Percentiles rank a stretch among this genome's conserved stretches.
Evolutionary conservation across 2,329 filamentous ascomycete genomes (phyloP).

Genomic region (Pseudogymnoascus sp.): DNA sequence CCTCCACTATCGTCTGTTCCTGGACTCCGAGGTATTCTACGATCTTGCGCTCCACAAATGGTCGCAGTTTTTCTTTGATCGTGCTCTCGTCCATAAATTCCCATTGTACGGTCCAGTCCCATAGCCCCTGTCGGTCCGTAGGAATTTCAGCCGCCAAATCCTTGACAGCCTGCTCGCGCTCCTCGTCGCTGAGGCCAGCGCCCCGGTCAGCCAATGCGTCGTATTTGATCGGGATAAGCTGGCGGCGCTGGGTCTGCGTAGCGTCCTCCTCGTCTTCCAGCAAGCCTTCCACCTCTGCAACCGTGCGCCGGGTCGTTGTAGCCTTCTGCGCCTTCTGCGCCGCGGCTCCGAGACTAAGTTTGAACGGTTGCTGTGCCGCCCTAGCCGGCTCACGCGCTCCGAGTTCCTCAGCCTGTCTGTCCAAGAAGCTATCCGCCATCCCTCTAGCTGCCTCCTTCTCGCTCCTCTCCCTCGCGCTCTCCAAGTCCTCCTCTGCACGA

Average conservation of each 20-base stretch:
- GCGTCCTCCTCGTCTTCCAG: conserved; percentile 89
- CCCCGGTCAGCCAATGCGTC: conserved; percentile 56
- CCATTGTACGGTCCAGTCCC: conserved; percentile 92
- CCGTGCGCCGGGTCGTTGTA: conserved; percentile 60
- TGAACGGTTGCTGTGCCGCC: conserved; percentile 64
- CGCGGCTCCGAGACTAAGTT: conserved; percentile 82
- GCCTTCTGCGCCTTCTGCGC: conserved; percentile 61
- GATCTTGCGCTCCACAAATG: conserved; percentile 97
- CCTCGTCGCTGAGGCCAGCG: conserved; percentile 70
- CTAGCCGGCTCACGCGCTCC: conserved; percentile 25
- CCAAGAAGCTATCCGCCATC: conserved; percentile 85
- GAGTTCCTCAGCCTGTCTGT: conserved; percentile 72
- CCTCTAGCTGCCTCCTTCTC: conserved; percentile 71
- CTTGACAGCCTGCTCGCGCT: conserved; percentile 71
- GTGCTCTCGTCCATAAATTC: conserved; percentile 75
- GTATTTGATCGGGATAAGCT: conserved; percentile 75
- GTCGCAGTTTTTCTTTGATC: conserved; percentile 76
- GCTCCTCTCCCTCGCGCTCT: conserved; percentile 58
- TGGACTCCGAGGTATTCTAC: conserved; percentile 94
- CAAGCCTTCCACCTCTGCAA: conserved; percentile 88
- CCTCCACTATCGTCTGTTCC: conserved; percentile 89
- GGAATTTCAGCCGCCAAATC: conserved; percentile 86
- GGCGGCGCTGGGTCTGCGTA: conserved; percentile 60
- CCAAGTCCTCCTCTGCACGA: conserved; percentile 66
- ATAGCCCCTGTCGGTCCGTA: conserved; percentile 74